phyloP scores from a whole-genome alignment of 2,329 filamentous ascomycete species.

The Shiraia bambusicola region DNA sequence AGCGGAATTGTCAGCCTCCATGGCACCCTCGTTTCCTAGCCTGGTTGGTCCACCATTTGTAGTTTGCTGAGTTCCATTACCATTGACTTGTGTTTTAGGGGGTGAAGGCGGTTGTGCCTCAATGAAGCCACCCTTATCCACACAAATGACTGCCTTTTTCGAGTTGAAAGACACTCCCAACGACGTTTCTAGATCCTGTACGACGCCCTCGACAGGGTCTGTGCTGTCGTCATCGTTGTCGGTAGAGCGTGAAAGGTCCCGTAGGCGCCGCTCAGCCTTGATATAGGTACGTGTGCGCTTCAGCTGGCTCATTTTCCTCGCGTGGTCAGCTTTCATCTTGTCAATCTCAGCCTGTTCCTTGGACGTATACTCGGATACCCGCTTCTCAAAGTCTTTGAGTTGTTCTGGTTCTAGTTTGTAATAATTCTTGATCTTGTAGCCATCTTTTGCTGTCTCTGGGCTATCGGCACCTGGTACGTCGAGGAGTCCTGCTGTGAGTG shows the following conservation, averaged over 20 bases:
- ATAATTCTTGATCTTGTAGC: conserved; percentile 52
- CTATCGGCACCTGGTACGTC: conserved; percentile 53
- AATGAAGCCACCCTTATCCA: conserved; percentile 73
- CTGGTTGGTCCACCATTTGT: conserved; percentile 40
- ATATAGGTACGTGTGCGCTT: conserved; percentile 69
- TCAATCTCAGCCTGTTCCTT: conserved; percentile 80
- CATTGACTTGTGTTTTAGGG: conserved; percentile 33
- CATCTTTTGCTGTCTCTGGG: conserved; percentile 25
- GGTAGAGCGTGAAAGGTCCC: conserved; percentile 58
- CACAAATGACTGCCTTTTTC: conserved; percentile 66
- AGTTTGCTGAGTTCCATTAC: conserved; percentile 27
- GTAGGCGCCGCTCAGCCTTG: conserved; percentile 73
- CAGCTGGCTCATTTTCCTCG: conserved; percentile 71
- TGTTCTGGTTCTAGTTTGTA: conserved; percentile 73
- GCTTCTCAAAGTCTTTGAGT: conserved; percentile 79
- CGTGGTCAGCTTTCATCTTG: conserved; percentile 78
- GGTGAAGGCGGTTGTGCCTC: conserved; percentile 54
- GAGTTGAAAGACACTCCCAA: conserved; percentile 67
- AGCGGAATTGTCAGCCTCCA: conserved; percentile 47
- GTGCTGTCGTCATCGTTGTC: conserved; percentile 23
- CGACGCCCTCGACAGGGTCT: conserved; percentile 68
- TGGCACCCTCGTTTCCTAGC: conserved; percentile 28
- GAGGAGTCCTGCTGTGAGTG: conserved; percentile 82
- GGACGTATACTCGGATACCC: conserved; percentile 70
- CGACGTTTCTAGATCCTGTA: conserved; percentile 70